A percentile compares a stretch with the other conserved stretches of the same genome.
These are phyloP conservation scores for Cladosporium halotolerans DNA, from an alignment of 2,329 filamentous ascomycete genomes.

Conservation along the genomic window DNA sequence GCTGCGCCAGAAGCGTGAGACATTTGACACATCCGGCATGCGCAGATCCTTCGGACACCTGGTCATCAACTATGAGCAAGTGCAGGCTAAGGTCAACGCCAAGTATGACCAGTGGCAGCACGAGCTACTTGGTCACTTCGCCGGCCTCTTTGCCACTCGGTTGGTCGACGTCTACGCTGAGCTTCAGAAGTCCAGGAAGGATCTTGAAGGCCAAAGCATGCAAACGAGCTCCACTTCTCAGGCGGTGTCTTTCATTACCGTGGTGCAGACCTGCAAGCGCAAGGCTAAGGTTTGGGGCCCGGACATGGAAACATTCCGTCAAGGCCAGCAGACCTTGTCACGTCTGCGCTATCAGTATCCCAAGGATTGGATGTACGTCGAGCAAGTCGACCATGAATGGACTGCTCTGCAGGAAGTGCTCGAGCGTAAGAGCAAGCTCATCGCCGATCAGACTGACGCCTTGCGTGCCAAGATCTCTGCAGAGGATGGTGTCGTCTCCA, in stretches of 20 bases:
- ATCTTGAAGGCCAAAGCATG: constrained; percentile 85
- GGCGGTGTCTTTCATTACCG: constrained; percentile 96
- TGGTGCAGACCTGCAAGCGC: constrained; percentile 90
- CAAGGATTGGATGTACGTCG: constrained; percentile 87
- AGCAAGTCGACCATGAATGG: constrained; percentile 96
- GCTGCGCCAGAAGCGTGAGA: constrained; percentile 88
- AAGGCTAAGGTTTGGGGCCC: constrained; percentile 92
- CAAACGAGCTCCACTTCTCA: constrained; percentile 94
- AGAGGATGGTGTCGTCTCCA: constrained; percentile 83
- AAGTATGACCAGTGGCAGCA: constrained; percentile 99
- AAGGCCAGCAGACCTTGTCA: constrained; percentile 86
- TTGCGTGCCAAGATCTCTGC: constrained; percentile 89
- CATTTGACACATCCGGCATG: constrained; percentile 95
- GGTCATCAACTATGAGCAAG: constrained; percentile 95
- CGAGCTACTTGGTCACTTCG: constrained; percentile 92
- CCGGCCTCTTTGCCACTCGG: constrained; percentile 74
- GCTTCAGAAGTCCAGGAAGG: constrained; percentile 80
- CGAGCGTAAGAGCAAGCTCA: constrained; percentile 85
- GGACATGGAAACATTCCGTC: constrained; percentile 90
- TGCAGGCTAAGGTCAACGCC: constrained; percentile 96
- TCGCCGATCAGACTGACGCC: constrained; percentile 92
- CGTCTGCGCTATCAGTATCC: constrained; percentile 93
- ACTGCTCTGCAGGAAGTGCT: constrained; percentile 86
- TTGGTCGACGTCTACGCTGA: constrained; percentile 91
- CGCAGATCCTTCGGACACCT: constrained; percentile 89